Evolutionary conservation across 768 basidiomycete genomes (phyloP), one percentile per base, ranked within the genome.

Genomic region (Gloeopeniophorella convolvens): DNA sequence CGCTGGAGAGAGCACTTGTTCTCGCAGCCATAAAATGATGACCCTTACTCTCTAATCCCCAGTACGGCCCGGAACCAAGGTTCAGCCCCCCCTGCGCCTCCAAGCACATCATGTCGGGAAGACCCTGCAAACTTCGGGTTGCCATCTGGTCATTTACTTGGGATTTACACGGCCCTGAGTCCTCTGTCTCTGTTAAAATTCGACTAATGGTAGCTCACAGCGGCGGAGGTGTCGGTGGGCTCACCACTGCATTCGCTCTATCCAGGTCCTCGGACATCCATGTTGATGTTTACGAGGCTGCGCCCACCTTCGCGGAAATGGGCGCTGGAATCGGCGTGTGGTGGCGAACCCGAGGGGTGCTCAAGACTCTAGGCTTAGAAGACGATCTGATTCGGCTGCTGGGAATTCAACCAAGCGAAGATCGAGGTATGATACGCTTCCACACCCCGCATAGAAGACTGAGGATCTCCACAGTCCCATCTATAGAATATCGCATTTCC

Each of bases 401-500:
- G 7, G 59, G 62, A 10, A 56, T 60, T 37, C 55, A 55, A 27
- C 66, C 61, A n/a, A 43, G 59, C 0, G 48, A 60, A 13, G 54
- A 58, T 6, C 18, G 42, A 39, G 35, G 51, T 56, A 21, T 28
- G 45, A 30, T 20, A 26, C 1, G 9, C 37, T 26, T 20, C 3
- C 26, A 9, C 23, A 10, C 41, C n/a, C 18, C 35, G 16, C 21
- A 11, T 4, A 54, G 31, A 13, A 15, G 13, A 33, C 32, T 16
- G 37, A 32, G 27, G 3, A 60, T 39, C 36, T 3, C 20, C n/a
- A 2, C 44, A 85, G 83, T 76, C 10, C 64, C 72, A 1, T 58
- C 74, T 6, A 75, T 85, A 50, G 67, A 66, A 39, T 79, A 78
- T 54, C 73, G 85, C 42, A 83, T 80, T 63, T 77, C 79, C 51